Conservation (phyloP, 1,284 basidiomycete species). For the Tremellales sp. region DNA sequence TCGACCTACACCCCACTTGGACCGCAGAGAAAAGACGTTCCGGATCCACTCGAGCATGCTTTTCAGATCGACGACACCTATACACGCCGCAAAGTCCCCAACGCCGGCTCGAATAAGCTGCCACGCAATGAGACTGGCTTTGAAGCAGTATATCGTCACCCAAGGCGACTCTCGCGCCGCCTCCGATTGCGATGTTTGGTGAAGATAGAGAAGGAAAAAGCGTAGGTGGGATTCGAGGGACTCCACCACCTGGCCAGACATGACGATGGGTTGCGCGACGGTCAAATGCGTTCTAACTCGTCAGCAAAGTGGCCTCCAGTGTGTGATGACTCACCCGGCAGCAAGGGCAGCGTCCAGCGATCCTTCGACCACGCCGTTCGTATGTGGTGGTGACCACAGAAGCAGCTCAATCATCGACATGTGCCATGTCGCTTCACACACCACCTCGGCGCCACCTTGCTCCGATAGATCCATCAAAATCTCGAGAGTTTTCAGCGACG, state of each 20-base stretch:
- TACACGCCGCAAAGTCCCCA: not conserved
- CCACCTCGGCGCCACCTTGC: not conserved
- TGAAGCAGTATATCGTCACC: conserved; percentile 28
- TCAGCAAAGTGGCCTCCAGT: not conserved
- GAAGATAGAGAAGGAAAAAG: conserved; percentile 28
- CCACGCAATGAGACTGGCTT: conserved; percentile 26
- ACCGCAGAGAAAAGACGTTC: conserved; percentile 12
- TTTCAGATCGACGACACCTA: conserved; percentile 9
- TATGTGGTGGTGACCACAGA: conserved; percentile 29
- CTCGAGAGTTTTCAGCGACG: conserved; percentile 15
- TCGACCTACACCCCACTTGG: conserved; percentile 13
- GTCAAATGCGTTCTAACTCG: conserved; percentile 9
- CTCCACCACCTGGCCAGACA: conserved; percentile 12
- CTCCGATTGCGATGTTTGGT: not conserved
- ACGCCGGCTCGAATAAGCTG: conserved; percentile 20
- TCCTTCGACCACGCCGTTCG: conserved; percentile 26
- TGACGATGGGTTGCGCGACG: conserved; percentile 8
- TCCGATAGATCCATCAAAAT: conserved; percentile 5
- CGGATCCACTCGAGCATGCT: conserved; percentile 16
- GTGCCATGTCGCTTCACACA: conserved; percentile 24
- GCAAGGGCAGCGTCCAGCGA: conserved; percentile 30
- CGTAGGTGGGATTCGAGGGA: conserved; percentile 20
- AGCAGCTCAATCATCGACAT: conserved; percentile 32
- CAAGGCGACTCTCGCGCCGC: conserved; percentile 20
- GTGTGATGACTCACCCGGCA: conserved; percentile 20